A percentile compares a stretch with the other conserved stretches of the same genome.
Conservation (phyloP, 2,329 filamentous ascomycete genomes). For the Ascosphaera acerosa region DNA sequence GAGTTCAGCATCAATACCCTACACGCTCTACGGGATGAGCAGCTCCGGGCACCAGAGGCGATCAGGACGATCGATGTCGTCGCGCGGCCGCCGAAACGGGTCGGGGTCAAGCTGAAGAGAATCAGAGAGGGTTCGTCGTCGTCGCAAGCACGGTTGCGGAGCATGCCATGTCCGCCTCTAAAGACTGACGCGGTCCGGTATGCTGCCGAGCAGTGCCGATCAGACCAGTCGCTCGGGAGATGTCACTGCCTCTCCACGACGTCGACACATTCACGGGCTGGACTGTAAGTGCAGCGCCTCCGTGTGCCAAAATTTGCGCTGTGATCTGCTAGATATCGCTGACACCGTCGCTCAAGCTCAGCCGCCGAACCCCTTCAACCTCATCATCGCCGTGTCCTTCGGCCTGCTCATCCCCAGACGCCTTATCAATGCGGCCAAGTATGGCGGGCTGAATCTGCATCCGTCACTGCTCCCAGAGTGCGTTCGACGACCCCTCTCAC, state of each 20-base stretch:
- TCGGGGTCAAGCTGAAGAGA: slow-evolving; percentile 46
- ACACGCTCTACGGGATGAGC: slow-evolving; percentile 38
- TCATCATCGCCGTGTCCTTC: slow-evolving; percentile 84
- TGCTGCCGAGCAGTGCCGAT: slow-evolving; percentile 63
- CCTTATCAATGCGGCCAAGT: slow-evolving; percentile 42
- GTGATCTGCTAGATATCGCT: slow-evolving; percentile 6
- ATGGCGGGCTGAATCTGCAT: slow-evolving; percentile 82
- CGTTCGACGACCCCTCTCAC: slow-evolving; percentile 7
- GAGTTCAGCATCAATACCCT: slow-evolving; percentile 65
- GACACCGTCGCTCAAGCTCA: slow-evolving; percentile 11
- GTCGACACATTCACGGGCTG: slow-evolving; percentile 64
- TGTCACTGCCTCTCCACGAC: slow-evolving; percentile 44
- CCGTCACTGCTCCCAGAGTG: slow-evolving; percentile 74
- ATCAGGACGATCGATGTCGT: slow-evolving; percentile 68
- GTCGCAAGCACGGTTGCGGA: too few relatives aligned
- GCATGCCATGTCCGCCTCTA: too few relatives aligned
- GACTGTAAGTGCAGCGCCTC: slow-evolving; percentile 35
- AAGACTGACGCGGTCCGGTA: too few relatives aligned
- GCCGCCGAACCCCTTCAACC: slow-evolving; percentile 38
- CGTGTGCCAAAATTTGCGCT: slow-evolving; percentile 1
- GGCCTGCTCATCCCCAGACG: slow-evolving; percentile 65
- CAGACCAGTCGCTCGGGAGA: slow-evolving; percentile 33
- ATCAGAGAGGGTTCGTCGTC: slow-evolving; percentile 36
- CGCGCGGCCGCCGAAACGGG: slow-evolving; percentile 51
- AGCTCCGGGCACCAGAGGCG: slow-evolving; percentile 24